A percentile compares a stretch with the other conserved stretches of the same genome.
phyloP scores from a whole-genome alignment of 2,329 filamentous ascomycete species.

The Fusarium sp. region DNA sequence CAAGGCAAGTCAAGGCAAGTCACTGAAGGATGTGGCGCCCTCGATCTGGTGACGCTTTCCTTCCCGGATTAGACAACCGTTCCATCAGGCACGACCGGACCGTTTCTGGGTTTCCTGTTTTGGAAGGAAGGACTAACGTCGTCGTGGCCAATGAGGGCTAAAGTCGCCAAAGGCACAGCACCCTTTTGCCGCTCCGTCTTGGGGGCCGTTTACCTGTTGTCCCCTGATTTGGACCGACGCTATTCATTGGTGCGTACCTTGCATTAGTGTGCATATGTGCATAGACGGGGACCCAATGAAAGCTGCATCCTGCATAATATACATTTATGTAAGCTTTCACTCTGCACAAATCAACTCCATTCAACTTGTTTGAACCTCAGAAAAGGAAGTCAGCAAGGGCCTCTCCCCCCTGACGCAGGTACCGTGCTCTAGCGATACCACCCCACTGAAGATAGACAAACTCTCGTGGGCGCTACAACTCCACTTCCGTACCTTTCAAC shows the following conservation, averaged over 20 bases:
- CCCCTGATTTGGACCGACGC: slow-evolving; percentile 24
- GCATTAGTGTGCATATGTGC: slow-evolving; percentile 41
- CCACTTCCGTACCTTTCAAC: slow-evolving; percentile 33
- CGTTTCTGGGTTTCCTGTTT: slow-evolving; percentile 39
- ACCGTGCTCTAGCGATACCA: slow-evolving; percentile 39
- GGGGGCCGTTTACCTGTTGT: slow-evolving; percentile 40
- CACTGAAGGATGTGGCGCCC: slow-evolving; percentile 11
- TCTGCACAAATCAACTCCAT: slow-evolving; percentile 18
- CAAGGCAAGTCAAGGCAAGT: background rate
- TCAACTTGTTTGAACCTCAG: background rate
- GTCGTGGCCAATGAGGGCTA: slow-evolving; percentile 28
- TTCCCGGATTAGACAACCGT: slow-evolving; percentile 25
- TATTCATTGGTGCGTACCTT: slow-evolving; percentile 46
- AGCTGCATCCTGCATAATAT: slow-evolving; percentile 19
- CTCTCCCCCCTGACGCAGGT: slow-evolving; percentile 37
- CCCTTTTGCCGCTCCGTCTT: slow-evolving; percentile 36
- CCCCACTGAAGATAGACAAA: slow-evolving; percentile 36
- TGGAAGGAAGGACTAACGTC: slow-evolving; percentile 27
- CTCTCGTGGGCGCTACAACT: slow-evolving; percentile 34
- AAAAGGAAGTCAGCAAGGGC: slow-evolving; percentile 18
- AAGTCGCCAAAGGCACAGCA: slow-evolving; percentile 18
- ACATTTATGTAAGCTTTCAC: slow-evolving; percentile 15
- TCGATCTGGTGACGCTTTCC: slow-evolving; percentile 34
- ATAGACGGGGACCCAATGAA: slow-evolving; percentile 19
- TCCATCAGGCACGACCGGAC: slow-evolving; percentile 37